Percentiles rank a stretch among this genome's conserved stretches.
These are phyloP conservation scores for Uronychia setigera DNA, from an alignment of 73 alveolate species.

Conservation along the genomic window DNA sequence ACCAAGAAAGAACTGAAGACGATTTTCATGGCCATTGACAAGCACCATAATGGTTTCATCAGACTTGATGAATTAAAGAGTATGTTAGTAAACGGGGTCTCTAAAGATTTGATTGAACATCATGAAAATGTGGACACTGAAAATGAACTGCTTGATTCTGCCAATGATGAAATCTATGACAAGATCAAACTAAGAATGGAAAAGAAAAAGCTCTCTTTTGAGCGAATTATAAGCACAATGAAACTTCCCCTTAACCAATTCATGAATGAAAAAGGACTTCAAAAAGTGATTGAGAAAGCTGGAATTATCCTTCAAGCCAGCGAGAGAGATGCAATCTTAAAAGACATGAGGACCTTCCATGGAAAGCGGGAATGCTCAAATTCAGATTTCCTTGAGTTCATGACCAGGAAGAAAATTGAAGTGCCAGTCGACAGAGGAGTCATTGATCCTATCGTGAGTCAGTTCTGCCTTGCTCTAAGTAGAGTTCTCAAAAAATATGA, in stretches of 20 bases:
- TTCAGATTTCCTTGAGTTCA: slow-evolving; percentile 51
- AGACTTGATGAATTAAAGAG: slow-evolving; percentile 47
- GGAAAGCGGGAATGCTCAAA: slow-evolving; percentile 35
- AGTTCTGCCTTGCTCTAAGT: slow-evolving; percentile 32
- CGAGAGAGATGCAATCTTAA: slow-evolving; percentile 32
- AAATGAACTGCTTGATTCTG: neutral
- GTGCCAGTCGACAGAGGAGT: slow-evolving; percentile 44
- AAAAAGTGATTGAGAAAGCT: slow-evolving; percentile 35
- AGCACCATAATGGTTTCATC: slow-evolving; percentile 18
- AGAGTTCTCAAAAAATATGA: slow-evolving; percentile 22
- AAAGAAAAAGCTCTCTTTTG: slow-evolving; percentile 43
- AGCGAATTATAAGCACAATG: slow-evolving; percentile 6
- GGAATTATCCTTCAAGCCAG: slow-evolving; percentile 16
- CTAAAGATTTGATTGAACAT: neutral
- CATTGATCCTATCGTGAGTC: slow-evolving; percentile 49
- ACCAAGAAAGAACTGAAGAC: slow-evolving; percentile 45
- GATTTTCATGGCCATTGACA: slow-evolving; percentile 44
- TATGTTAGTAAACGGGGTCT: neutral
- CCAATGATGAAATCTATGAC: slow-evolving; percentile 49
- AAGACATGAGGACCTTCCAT: slow-evolving; percentile 24
- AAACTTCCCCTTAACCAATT: slow-evolving; percentile 28
- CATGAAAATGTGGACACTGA: neutral
- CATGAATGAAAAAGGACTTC: slow-evolving; percentile 33
- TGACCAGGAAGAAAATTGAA: slow-evolving; percentile 50
- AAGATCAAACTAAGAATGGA: slow-evolving; percentile 39